phyloP scores from a whole-genome alignment of 306 rosid genomes.

The Casuarina cunninghamiana region DNA sequence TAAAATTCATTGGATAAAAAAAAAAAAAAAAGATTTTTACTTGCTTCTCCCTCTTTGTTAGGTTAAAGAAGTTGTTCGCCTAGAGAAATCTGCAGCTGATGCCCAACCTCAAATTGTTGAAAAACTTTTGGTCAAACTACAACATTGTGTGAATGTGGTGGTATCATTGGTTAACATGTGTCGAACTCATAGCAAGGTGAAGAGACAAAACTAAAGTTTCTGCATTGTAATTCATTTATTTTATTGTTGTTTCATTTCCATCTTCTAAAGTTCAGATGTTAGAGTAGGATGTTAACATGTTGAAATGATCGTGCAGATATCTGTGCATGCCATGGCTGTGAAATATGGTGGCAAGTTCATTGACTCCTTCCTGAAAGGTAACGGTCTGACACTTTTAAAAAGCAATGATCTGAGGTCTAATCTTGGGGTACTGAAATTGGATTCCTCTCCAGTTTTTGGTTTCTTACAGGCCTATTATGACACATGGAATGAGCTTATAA shows the following conservation, averaged over 20 bases:
- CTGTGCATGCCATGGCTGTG: slow-evolving; percentile 47
- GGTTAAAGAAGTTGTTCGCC: slow-evolving; percentile 31
- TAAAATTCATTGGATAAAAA: neutral
- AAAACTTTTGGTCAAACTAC: slow-evolving; percentile 30
- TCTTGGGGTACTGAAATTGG: neutral
- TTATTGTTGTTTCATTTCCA: neutral
- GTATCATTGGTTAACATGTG: slow-evolving; percentile 45
- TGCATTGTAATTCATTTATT: slow-evolving; percentile 1
- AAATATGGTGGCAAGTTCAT: slow-evolving; percentile 46
- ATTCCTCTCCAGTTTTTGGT: slow-evolving; percentile 35
- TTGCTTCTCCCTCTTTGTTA: slow-evolving; percentile 3
- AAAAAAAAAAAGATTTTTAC: slow-evolving; percentile 7
- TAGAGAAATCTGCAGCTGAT: slow-evolving; percentile 24
- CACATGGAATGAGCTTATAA: slow-evolving; percentile 25
- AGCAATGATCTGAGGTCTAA: neutral
- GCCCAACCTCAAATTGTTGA: slow-evolving; percentile 26
- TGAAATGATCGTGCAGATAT: slow-evolving; percentile 27
- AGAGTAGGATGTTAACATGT: slow-evolving; percentile 7
- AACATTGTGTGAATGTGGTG: slow-evolving; percentile 39
- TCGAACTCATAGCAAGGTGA: slow-evolving; percentile 37
- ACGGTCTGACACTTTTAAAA: neutral
- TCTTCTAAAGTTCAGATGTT: neutral
- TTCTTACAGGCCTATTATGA: slow-evolving; percentile 42
- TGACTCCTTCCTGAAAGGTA: slow-evolving; percentile 46
- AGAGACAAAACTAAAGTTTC: slow-evolving; percentile 1